Evolutionary conservation across 345 rosid species (phyloP).

Genomic region (Salix caprea): DNA sequence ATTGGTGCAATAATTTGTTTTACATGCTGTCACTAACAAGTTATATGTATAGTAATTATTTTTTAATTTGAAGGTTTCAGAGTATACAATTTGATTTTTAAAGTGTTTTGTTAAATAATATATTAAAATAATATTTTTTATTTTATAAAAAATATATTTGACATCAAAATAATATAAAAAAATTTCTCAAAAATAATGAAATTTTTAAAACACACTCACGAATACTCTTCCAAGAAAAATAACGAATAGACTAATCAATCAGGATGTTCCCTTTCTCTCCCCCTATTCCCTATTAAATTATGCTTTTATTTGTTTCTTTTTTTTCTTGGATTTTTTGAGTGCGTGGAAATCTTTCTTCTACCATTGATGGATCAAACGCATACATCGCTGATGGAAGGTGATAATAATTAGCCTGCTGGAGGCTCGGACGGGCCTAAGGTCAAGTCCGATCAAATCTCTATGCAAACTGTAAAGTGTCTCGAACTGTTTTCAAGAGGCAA

Average conservation of each 20-base stretch:
- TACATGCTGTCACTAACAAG: conserved; percentile 13
- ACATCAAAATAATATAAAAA: too few species aligned
- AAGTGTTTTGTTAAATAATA: too few species aligned
- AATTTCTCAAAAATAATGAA: too few species aligned
- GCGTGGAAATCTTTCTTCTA: too few species aligned
- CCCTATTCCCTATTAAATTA: background rate
- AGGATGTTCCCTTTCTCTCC: background rate
- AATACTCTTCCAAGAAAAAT: background rate
- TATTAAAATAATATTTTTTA: too few species aligned
- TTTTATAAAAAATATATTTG: too few species aligned
- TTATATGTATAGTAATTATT: background rate
- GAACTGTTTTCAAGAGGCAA: conserved; percentile 7
- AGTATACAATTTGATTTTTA: too few species aligned
- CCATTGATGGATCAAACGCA: too few species aligned
- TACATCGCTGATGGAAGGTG: background rate
- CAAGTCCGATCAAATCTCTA: background rate
- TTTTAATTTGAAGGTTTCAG: background rate
- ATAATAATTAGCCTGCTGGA: background rate
- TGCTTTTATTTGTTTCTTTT: background rate
- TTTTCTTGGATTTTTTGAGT: too few species aligned
- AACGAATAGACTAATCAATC: conserved; percentile 1
- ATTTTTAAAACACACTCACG: too few species aligned
- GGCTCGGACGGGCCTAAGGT: background rate
- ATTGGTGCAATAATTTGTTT: conserved; percentile 6
- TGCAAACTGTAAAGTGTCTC: conserved; percentile 13